These are phyloP conservation scores for Salvia hispanica DNA, from an alignment of 257 asterid species.

Conservation along the genomic window DNA sequence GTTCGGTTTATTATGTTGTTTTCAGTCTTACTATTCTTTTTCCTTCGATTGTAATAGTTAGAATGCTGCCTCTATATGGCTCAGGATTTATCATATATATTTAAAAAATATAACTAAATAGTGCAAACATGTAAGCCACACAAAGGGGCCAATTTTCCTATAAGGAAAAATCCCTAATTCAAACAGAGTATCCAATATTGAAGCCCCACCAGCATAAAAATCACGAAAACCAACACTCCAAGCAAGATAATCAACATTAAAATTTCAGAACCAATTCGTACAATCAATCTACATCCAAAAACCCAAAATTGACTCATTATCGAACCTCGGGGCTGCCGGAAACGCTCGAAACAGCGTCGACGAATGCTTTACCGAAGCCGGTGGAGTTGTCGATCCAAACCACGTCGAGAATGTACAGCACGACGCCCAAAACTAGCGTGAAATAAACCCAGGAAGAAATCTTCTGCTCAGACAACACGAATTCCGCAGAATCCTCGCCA, in stretches of 20 bases:
- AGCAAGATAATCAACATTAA: not conserved
- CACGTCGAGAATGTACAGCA: conserved; percentile 63
- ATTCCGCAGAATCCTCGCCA: conserved; percentile 91
- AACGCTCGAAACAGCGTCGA: conserved; percentile 60
- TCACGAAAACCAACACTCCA: not conserved
- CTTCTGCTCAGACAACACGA: conserved; percentile 66
- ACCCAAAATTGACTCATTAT: not conserved
- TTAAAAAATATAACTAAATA: too few relatives aligned
- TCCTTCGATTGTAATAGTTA: too few relatives aligned
- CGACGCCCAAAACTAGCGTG: conserved; percentile 61
- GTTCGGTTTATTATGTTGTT: too few relatives aligned
- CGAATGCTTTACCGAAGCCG: conserved; percentile 74
- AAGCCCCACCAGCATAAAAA: conserved; percentile 1
- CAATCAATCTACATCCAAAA: not conserved
- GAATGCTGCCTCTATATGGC: too few relatives aligned
- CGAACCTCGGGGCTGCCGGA: conserved; percentile 84
- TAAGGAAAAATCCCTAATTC: conserved; percentile 13
- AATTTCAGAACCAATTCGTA: not conserved
- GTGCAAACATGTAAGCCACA: not conserved
- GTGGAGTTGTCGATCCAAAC: conserved; percentile 84
- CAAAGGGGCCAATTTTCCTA: not conserved
- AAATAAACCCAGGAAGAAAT: conserved; percentile 84
- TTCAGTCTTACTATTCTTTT: too few relatives aligned
- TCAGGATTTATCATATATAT: too few relatives aligned
- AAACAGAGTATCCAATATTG: conserved; percentile 8